Conservation (phyloP, 1,284 basidiomycete genomes). For the Pholiota adiposa region DNA sequence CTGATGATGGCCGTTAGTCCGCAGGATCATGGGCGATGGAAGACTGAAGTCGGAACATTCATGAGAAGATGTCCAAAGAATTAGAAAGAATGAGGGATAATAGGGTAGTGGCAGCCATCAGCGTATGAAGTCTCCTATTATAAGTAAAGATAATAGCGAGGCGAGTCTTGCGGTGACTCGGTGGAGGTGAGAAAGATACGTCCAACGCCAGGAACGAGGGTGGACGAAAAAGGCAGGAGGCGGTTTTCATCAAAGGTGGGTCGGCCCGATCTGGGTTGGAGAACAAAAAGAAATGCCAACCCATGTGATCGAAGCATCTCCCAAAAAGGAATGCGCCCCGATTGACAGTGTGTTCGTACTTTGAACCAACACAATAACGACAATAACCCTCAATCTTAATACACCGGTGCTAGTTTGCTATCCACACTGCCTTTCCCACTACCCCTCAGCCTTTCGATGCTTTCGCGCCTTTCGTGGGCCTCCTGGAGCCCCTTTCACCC, state of each 20-base stretch:
- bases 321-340: conserved; percentile 19
- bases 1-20: neutral
- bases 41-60: neutral
- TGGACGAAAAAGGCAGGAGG: neutral
- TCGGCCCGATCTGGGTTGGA: conserved; percentile 7
- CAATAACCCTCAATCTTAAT: conserved; percentile 26
- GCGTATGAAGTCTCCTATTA: neutral
- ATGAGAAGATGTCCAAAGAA: neutral
- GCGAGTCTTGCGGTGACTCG: neutral
- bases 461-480: neutral
- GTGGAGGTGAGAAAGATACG: neutral
- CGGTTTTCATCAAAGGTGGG: neutral
- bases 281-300: conserved; percentile 24
- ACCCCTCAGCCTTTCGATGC: neutral
- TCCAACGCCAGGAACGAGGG: neutral
- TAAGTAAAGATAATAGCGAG: neutral
- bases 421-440: conserved; percentile 9
- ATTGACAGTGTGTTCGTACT: conserved; percentile 15
- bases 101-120: neutral
- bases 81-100: neutral
- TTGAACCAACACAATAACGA: conserved; percentile 33
- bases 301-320: conserved; percentile 16
- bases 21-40: neutral
- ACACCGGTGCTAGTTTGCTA: conserved; percentile 12
- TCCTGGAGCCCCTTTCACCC: conserved; percentile 1